phyloP scores from a whole-genome alignment of 306 rosid species.

The Casuarina cunninghamiana region DNA sequence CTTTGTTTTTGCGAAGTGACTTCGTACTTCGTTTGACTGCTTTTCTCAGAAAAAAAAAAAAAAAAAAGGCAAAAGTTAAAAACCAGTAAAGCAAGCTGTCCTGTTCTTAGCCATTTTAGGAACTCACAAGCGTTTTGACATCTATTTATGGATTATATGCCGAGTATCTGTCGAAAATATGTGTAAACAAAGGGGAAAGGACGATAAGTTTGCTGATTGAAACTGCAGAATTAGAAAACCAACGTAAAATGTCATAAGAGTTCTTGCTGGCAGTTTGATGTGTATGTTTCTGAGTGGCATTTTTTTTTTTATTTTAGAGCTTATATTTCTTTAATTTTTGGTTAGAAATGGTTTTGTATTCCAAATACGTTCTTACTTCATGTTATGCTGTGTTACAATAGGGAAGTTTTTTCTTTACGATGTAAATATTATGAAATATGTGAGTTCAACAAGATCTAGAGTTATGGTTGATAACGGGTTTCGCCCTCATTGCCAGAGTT shows the following conservation, averaged over 20 bases:
- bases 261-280: too few species aligned
- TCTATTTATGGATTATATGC: neutral
- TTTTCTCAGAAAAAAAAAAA: neutral
- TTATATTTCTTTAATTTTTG: neutral
- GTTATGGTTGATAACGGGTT: neutral
- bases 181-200: neutral
- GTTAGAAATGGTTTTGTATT: neutral
- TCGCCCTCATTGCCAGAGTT: slow-evolving; percentile 35
- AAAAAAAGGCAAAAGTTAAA: neutral
- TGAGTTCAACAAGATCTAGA: slow-evolving; percentile 3
- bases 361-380: neutral
- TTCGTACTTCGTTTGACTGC: neutral
- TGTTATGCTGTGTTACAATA: neutral
- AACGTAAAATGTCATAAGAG: neutral
- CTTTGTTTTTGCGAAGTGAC: neutral
- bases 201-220: neutral
- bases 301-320: neutral
- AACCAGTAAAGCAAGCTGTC: too few species aligned
- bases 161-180: neutral
- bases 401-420: neutral
- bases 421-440: neutral
- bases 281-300: too few species aligned
- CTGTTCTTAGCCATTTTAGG: neutral
- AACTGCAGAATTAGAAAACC: neutral
- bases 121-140: neutral